These are phyloP conservation scores for Ceratocystis smalleyi DNA, from an alignment of 2,329 filamentous ascomycete genomes.

Conservation along the genomic window DNA sequence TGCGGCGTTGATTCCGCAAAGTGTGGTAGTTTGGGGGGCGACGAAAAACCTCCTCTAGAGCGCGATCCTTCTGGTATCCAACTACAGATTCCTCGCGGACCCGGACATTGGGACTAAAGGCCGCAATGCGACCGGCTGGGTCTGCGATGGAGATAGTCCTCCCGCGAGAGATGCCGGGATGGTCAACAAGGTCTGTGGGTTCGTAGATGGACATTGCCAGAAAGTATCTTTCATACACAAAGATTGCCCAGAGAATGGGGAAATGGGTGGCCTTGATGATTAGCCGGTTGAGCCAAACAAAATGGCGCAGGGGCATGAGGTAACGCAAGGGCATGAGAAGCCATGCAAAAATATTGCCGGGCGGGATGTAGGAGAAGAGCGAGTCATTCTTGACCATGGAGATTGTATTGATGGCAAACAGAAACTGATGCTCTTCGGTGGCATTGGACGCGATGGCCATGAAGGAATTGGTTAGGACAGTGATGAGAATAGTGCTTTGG, in stretches of 20 bases:
- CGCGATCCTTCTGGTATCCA: slow-evolving; percentile 77
- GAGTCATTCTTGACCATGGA: slow-evolving; percentile 98
- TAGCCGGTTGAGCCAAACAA: slow-evolving; percentile 73
- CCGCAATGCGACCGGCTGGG: slow-evolving; percentile 37
- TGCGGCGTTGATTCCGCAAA: slow-evolving; percentile 42
- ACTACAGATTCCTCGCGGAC: slow-evolving; percentile 74
- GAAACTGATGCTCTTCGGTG: slow-evolving; percentile 78
- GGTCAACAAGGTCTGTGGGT: slow-evolving; percentile 72
- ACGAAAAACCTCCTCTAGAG: slow-evolving; percentile 81
- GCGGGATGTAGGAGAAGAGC: slow-evolving; percentile 83
- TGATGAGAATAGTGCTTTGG: slow-evolving; percentile 67
- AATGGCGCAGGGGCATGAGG: slow-evolving; percentile 61
- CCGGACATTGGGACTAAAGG: slow-evolving; percentile 59
- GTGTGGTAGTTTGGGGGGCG: slow-evolving; percentile 50
- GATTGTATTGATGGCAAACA: slow-evolving; percentile 93
- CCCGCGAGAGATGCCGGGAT: slow-evolving; percentile 37
- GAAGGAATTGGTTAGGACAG: slow-evolving; percentile 91
- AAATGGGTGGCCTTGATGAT: slow-evolving; percentile 87
- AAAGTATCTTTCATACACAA: slow-evolving; percentile 68
- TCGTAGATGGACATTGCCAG: slow-evolving; percentile 64
- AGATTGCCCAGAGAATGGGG: slow-evolving; percentile 74
- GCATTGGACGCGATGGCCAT: slow-evolving; percentile 90
- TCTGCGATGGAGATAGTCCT: slow-evolving; percentile 43
- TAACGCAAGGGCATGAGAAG: slow-evolving; percentile 69
- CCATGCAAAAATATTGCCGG: slow-evolving; percentile 85